phyloP scores from a whole-genome alignment of 2,329 filamentous ascomycete species.

The Colletotrichum plurivorum region DNA sequence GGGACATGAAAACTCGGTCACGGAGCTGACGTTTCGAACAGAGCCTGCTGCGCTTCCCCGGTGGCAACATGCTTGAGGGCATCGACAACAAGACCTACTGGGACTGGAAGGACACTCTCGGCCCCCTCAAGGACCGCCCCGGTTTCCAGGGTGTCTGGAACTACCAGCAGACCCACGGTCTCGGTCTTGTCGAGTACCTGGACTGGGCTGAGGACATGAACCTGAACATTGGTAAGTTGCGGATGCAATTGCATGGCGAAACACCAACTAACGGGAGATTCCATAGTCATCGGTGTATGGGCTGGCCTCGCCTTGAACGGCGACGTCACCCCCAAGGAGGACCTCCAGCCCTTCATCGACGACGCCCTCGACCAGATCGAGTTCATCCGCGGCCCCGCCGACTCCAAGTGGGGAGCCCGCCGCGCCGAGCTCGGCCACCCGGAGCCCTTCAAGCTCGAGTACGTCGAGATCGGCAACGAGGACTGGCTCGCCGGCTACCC shows the following conservation, averaged over 20 bases:
- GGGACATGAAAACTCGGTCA: too few species aligned
- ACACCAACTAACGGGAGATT: constrained; percentile 7
- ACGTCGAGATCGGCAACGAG: constrained; percentile 78
- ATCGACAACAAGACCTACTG: constrained; percentile 58
- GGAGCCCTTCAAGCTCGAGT: constrained; percentile 71
- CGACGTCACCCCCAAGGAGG: constrained; percentile 62
- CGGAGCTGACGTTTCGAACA: constrained; percentile 12
- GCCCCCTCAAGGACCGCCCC: constrained; percentile 67
- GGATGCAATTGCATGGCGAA: neutral
- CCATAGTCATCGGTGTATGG: constrained; percentile 68
- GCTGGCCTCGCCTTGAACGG: constrained; percentile 69
- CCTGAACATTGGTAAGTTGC: constrained; percentile 62
- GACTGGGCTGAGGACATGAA: constrained; percentile 72
- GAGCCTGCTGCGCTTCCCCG: constrained; percentile 74
- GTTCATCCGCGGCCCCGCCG: constrained; percentile 69
- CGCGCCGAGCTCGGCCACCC: constrained; percentile 73
- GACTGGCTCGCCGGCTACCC: constrained; percentile 71
- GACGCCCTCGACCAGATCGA: constrained; percentile 75
- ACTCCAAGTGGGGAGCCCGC: constrained; percentile 69
- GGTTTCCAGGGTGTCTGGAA: constrained; percentile 71
- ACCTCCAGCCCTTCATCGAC: constrained; percentile 70
- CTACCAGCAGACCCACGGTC: constrained; percentile 74
- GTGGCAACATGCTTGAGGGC: constrained; percentile 74
- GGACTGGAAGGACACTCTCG: constrained; percentile 69
- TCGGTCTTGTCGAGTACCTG: constrained; percentile 75